Percentiles rank a stretch among this genome's conserved stretches.
These are phyloP conservation scores for Holtermanniella nyarrowii DNA, from an alignment of 768 basidiomycete genomes.

Conservation along the genomic window DNA sequence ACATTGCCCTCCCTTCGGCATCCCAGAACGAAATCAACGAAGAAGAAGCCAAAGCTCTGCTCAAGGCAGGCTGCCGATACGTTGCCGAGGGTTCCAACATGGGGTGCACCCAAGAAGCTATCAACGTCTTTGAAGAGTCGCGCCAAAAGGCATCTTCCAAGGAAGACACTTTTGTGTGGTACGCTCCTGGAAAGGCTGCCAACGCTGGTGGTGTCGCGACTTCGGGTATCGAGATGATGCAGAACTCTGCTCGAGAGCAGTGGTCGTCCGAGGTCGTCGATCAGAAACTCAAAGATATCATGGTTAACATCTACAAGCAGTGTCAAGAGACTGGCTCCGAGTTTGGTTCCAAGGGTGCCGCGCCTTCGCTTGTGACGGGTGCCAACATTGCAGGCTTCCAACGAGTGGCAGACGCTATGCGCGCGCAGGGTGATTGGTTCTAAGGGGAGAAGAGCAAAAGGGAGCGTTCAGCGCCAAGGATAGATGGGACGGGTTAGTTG, in stretches of 20 bases:
- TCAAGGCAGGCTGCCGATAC: conserved; percentile 59
- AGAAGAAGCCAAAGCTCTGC: conserved; percentile 59
- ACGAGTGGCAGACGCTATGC: conserved; percentile 58
- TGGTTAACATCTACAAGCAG: conserved; percentile 54
- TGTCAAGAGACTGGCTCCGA: conserved; percentile 53
- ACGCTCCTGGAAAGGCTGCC: conserved; percentile 60
- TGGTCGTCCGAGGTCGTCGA: conserved; percentile 61
- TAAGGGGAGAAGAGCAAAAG: conserved; percentile 43
- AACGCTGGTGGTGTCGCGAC: conserved; percentile 70
- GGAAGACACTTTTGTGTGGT: conserved; percentile 48
- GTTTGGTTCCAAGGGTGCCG: conserved; percentile 49
- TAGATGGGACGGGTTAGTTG: conserved; percentile 28
- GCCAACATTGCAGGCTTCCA: conserved; percentile 54
- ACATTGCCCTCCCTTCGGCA: conserved; percentile 60
- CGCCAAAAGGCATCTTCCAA: conserved; percentile 44
- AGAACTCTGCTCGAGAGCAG: conserved; percentile 54
- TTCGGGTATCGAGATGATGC: conserved; percentile 68
- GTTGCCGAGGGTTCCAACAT: conserved; percentile 71
- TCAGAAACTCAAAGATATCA: conserved; percentile 58
- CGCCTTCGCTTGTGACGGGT: conserved; percentile 52
- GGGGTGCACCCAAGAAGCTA: conserved; percentile 63
- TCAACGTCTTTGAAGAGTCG: conserved; percentile 59
- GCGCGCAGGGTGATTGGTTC: conserved; percentile 68
- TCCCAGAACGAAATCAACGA: conserved; percentile 44
- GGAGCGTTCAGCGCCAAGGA: conserved; percentile 21